Evolutionary conservation across 148 eudicot species (phyloP).

Genomic region (Polygonum maritimum): DNA sequence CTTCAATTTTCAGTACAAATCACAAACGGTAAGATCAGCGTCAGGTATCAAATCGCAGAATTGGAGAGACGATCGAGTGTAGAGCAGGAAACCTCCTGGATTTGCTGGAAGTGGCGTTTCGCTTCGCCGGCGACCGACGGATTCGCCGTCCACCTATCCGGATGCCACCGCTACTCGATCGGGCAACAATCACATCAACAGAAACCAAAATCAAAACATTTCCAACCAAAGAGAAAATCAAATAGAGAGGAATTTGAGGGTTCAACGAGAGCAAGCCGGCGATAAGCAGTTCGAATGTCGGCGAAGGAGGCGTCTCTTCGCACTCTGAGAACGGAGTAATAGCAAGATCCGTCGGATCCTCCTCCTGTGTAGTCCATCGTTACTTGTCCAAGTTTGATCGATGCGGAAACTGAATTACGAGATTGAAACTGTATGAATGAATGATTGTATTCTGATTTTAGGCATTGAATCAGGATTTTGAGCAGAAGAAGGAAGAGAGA

Average conservation of each 20-base stretch:
- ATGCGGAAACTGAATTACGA: background rate
- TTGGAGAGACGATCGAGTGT: background rate
- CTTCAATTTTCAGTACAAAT: background rate
- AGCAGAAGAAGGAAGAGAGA: background rate
- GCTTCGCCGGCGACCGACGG: constrained; percentile 61
- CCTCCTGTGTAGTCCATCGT: constrained; percentile 40
- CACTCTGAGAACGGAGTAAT: constrained; percentile 68
- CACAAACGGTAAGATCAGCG: background rate
- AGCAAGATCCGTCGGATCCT: constrained; percentile 43
- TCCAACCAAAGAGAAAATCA: background rate
- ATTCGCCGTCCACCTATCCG: constrained; percentile 58
- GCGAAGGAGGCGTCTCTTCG: constrained; percentile 62
- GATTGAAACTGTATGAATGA: background rate
- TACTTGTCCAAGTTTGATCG: background rate
- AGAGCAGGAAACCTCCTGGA: constrained; percentile 56
- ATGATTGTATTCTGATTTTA: background rate
- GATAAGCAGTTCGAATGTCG: constrained; percentile 74
- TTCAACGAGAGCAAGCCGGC: constrained; percentile 73
- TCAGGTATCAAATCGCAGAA: background rate
- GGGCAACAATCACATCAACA: background rate
- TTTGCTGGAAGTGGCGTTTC: constrained; percentile 65
- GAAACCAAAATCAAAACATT: background rate
- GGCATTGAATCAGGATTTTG: background rate
- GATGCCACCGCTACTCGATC: constrained; percentile 69
- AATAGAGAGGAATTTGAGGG: background rate